Evolutionary conservation across 768 basidiomycete genomes (phyloP), one percentile per base, ranked within the genome.

Genomic region (Mycena galericulata): DNA sequence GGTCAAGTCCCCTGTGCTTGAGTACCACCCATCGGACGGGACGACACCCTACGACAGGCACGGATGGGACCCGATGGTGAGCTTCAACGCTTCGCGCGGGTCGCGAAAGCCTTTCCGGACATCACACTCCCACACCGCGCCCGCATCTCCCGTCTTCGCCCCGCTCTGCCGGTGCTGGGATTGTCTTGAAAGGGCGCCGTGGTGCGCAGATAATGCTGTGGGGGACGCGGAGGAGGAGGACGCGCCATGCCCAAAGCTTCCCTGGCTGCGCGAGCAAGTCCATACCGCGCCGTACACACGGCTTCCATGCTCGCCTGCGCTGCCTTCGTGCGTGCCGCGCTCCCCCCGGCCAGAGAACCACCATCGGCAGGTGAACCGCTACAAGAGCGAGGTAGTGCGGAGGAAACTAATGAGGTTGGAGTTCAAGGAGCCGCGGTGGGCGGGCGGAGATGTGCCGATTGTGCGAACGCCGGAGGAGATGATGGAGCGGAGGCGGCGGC

Each of bases 31-130:
- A 17, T 58, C 56, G 40, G 2, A 4, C 56, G 56, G 56, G 18
- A 58, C 56, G 18, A 58, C 41, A 24, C 56, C 56, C 29, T 22
- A 18, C 17, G 40, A 27, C 22, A 38, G 56, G 2, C 56, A 58
- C 41, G 56, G 56, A 17, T 58, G 56, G 56, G 56, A 58, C 27
- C 41, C 15, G n/a, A 9, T 20, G 18, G 56, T 2, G 56, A 58
- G 56, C 29, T 57, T 57, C 41, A 57, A 57, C 26, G 55, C 55
- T 1, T 57, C 55, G 55, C 55, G 55, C 40, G 55, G 36, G 38
- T 8, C 18, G 3, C 4, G n/a, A 14, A 32, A 30, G 15, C 55
- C 55, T 15, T 57, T 57, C 55, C 55, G 40, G 2, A 27, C 12
- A 4, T 11, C 4, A 4, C 38, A 15, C n/a, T 32, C 32, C 51